Base-by-base conservation (phyloP, 306 rosid genomes). In the barrel medic (Medicago truncatula) region DNA sequence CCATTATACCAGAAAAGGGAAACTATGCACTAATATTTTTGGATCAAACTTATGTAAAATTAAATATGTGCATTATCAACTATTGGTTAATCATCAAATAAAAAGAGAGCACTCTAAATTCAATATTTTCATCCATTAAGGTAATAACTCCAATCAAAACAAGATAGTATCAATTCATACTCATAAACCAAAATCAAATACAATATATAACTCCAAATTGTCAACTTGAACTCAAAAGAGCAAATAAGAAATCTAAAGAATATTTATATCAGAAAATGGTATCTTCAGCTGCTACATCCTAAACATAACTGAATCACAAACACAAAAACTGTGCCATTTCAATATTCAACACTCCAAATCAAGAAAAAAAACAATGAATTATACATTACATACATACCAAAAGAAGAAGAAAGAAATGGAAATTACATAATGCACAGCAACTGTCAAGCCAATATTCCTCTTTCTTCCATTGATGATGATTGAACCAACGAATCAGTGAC, bases 401-500 rank as follows among this genome's bases (percentile, higher is more conserved):
- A 57, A 23, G 3, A 58, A 12, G 38, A 58, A 49, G 17, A 52
- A 16, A 52, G 23, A 2, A 52, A 16, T 16, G 11, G 11, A 17
- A 16, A 53, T 16, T 46, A 13, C 52, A 46, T 46, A 46, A 13
- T 13, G 0, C n/a, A 46, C 52, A 46, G 6, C 12, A 44, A 46
- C 1, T 46, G 1, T 13, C 0, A 46, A 46, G 50, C 52, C 52
- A 46, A 1, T 46, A 3, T 46, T 12, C 52, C 52, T 12, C 12
- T 52, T 52, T 16, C 23, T 52, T 52, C 23, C 23, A 52, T 71
- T 46, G 52, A 46, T 46, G 52, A 46, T 46, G 16, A 13, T 50
- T 50, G 9, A 50, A 50, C 3, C 12, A 23, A 58, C 4, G 2
- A 23, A 58, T 58, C 56, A 75, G 67, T 68, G 72, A 14, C 77